Evolutionary conservation across 1,284 basidiomycete genomes (phyloP), one percentile per base, ranked within the genome.

Genomic region (Boletus smithii): DNA sequence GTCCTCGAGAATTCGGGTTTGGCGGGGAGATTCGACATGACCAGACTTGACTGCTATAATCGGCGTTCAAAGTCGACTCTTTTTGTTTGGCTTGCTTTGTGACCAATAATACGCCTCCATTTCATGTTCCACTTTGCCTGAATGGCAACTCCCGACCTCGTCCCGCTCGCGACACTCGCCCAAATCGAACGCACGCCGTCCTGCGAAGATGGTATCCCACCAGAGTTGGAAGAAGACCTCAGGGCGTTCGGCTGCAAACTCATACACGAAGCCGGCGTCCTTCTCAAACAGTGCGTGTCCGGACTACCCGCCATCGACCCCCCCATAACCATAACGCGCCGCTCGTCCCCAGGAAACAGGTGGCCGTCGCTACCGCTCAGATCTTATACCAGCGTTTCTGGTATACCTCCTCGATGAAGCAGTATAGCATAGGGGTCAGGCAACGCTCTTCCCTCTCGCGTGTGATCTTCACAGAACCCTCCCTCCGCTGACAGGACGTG

Each of bases 331-430:
- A 20, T 53, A 23, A 53, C 40, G 16, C 36, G 16, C 20, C 24
- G 14, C 36, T 11, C 30, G 26, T 39, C 29, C n/a, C 48, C 57
- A 97, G 94, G 65, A 97, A 97, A 51, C 97, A 99, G 66, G 91
- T 94, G 34, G 94, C 94, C 7, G 91, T 97, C 58, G 93, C 95
- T 5, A 92, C 93, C 0, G 97, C 97, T 0, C 95, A 98, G 65
- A 92, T 98, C 32, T 71, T 99, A 4, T 95, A 95, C 65, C 95
- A 99, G 56, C 77, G 95, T 24, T 99, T 99, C 75, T 99, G 88
- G 89, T 98, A 84, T 70, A 91, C 97, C 14, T 87, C 89, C 5
- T 97, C 94, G 4, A 83, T 99, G 82, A 86, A 88, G 61, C 88
- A 93, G 51, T 99, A 95, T 66, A 85, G 91, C 22, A 85, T 97